A percentile compares a stretch with the other conserved stretches of the same genome.
phyloP scores from a whole-genome alignment of 352 stramenopile genomes.

The Phytophthora hybrid region DNA sequence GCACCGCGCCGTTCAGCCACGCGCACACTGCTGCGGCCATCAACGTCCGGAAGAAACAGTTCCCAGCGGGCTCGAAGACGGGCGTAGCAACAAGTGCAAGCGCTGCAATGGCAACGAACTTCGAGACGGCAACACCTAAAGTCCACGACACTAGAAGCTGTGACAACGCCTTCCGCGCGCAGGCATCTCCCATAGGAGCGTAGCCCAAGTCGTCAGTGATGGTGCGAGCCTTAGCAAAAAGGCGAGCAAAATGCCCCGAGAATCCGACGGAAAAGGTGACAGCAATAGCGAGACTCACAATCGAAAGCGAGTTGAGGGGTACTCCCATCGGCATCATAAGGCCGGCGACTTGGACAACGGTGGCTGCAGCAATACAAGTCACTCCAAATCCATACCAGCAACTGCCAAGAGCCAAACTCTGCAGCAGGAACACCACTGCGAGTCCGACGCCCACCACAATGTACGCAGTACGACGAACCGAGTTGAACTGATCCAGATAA shows the following conservation, averaged over 20 bases:
- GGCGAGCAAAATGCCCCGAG: conserved; percentile 72
- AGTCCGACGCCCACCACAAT: conserved; percentile 59
- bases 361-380: conserved; percentile 49
- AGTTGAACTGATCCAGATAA: conserved; percentile 79
- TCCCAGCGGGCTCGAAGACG: conserved; percentile 49
- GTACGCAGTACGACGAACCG: conserved; percentile 61
- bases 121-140: conserved; percentile 47
- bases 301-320: conserved; percentile 83
- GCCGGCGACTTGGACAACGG: conserved; percentile 68
- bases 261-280: conserved; percentile 84
- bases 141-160: conserved; percentile 52
- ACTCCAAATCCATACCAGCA: conserved; percentile 60
- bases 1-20: conserved; percentile 44
- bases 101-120: conserved; percentile 51
- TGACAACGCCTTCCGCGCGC: conserved; percentile 49
- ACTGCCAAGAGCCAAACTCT: conserved; percentile 58
- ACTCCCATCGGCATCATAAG: conserved; percentile 70
- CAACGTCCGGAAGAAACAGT: conserved; percentile 58
- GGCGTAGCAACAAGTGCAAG: conserved; percentile 45
- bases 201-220: conserved; percentile 32
- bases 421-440: conserved; percentile 55
- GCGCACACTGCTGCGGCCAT: conserved; percentile 47
- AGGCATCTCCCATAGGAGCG: conserved; percentile 35
- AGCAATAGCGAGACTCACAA: conserved; percentile 84
- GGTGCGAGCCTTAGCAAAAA: conserved; percentile 61